These are phyloP conservation scores for Cymbopogon citratus DNA, from an alignment of 176 grass and related monocot genomes.

Conservation along the genomic window DNA sequence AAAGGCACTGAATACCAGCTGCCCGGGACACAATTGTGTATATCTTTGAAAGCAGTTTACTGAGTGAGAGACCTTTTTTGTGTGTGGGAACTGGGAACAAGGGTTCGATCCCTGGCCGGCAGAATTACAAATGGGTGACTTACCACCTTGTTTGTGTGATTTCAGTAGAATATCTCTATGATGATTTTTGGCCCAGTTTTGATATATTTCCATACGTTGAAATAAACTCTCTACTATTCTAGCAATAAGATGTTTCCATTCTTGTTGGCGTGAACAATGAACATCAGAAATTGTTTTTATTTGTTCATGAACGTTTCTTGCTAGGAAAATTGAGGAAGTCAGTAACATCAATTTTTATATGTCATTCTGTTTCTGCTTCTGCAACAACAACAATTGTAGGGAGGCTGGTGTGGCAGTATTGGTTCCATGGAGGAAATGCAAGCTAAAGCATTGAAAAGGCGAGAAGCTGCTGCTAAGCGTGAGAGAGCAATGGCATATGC, in stretches of 20 bases:
- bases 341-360: slow-evolving; percentile 15
- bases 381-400: slow-evolving; percentile 42
- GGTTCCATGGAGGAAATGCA: slow-evolving; percentile 85
- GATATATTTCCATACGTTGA: background rate
- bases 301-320: background rate
- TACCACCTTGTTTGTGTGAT: background rate
- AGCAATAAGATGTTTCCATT: slow-evolving; percentile 5
- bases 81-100: too few relatives aligned
- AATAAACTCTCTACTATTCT: background rate
- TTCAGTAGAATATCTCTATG: background rate
- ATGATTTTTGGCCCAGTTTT: background rate
- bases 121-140: too few relatives aligned
- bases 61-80: background rate
- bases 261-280: background rate
- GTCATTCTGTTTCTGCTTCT: background rate
- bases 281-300: too few relatives aligned
- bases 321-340: background rate
- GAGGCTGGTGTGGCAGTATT: slow-evolving; percentile 79
- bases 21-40: background rate
- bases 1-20: background rate
- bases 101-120: too few relatives aligned
- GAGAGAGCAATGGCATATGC: slow-evolving; percentile 98
- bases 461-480: slow-evolving; percentile 91
- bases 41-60: background rate
- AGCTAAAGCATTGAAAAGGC: slow-evolving; percentile 81